Evolutionary conservation across 2,329 filamentous ascomycete species (phyloP), one percentile per base, ranked within the genome.

Genomic region (Alternaria gaisen): DNA sequence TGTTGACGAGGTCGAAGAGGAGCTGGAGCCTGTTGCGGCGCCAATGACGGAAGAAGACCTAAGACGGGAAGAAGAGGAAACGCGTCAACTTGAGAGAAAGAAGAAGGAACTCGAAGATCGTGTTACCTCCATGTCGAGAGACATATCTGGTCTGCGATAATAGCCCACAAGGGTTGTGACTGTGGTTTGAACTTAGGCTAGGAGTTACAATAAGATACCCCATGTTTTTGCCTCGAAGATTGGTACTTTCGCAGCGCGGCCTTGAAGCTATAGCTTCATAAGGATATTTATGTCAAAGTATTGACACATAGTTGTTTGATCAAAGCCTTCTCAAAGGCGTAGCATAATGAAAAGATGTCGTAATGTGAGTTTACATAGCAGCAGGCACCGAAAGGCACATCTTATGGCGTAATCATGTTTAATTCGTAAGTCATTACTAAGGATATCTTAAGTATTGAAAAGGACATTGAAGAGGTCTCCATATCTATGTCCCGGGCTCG

Each of bases 21-120:
- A 72, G n/a, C 78, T 80, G 24, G 76, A 78, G 38, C 80, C 82
- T 40, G 77, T 77, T 34, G 77, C 77, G n/a, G 47, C 65, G 16
- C 75, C 83, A 5, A 82, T 88, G 80, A 92, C 88, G 0, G 88
- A 90, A 64, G 90, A 91, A 54, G 90, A 93, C 70, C 73, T 93
- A 56, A 83, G 83, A 65, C 82, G 83, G 60, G 91, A 92, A 72
- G 90, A 93, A 72, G 89, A 90, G 54, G 90, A 89, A 68, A 86
- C 91, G 58, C 80, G 80, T 59, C 86, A 87, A 62, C 77, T 91
- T 36, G 90, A 91, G 73, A 78, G 77, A 60, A 89, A 85, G 77
- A 91, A 90, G 79, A 83, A 81, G 53, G 80, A 79, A 7, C 77
- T 91, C 12, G 88, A 91, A 71, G 85, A 86, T 22, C 82, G 88